These are phyloP conservation scores for Aspergillus pseudotamarii DNA, from an alignment of 2,329 filamentous ascomycete genomes.

Conservation along the genomic window DNA sequence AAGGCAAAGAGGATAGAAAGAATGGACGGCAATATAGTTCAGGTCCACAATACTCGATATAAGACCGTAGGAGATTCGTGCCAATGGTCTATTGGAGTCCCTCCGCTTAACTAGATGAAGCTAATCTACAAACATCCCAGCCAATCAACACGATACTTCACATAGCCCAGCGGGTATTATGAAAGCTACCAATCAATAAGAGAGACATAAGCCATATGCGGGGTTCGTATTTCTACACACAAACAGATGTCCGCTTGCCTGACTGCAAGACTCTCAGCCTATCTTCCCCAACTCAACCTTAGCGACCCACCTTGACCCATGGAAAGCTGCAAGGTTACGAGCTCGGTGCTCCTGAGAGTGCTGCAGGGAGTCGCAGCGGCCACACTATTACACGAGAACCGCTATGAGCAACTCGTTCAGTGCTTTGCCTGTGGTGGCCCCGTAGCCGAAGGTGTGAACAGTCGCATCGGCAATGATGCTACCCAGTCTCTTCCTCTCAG, in stretches of 20 bases:
- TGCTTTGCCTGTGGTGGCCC: not conserved
- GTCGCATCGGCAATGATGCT: not conserved
- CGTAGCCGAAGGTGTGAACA: not conserved
- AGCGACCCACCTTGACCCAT: not conserved
- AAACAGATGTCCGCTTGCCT: not conserved
- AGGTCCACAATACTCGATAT: no score
- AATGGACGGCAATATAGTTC: no score
- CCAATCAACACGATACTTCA: not conserved
- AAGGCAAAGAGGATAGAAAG: accelerated
- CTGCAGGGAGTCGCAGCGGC: not conserved
- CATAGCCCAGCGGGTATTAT: not conserved
- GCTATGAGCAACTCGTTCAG: not conserved
- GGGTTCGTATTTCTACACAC: not conserved
- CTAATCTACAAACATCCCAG: not conserved
- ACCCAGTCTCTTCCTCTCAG: no score
- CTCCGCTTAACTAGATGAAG: no score
- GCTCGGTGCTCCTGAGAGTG: not conserved
- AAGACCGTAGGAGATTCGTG: no score
- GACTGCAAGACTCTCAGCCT: not conserved
- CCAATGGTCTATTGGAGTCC: no score
- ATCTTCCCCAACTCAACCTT: not conserved
- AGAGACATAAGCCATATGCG: not conserved
- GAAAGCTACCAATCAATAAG: not conserved
- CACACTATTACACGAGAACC: not conserved
- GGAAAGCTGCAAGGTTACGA: not conserved